phyloP scores from a whole-genome alignment of 257 asterid genomes.

The Plantago elongata region DNA sequence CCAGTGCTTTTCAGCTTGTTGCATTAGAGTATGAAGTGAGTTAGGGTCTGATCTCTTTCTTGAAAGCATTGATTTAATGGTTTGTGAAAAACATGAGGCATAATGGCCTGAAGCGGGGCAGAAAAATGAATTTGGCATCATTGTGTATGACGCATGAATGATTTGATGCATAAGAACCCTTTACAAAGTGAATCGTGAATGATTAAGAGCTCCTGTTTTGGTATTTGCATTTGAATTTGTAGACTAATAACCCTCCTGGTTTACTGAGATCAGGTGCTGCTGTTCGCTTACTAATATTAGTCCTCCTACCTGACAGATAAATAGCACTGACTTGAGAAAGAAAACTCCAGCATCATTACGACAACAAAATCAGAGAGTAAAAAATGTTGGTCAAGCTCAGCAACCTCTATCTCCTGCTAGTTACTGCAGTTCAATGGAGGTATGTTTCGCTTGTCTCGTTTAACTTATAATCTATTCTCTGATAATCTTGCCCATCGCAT shows the following conservation, averaged over 20 bases:
- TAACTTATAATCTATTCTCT: neutral
- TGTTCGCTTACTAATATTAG: slow-evolving; percentile 14
- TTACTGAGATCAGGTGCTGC: slow-evolving; percentile 7
- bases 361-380: slow-evolving; percentile 33
- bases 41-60: no score
- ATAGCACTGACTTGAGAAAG: slow-evolving; percentile 27
- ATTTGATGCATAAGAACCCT: neutral
- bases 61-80: no score
- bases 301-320: slow-evolving; percentile 33
- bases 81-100: no score
- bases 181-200: neutral
- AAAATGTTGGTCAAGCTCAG: slow-evolving; percentile 32
- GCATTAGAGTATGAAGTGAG: no score
- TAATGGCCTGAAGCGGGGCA: neutral
- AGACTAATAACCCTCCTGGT: neutral
- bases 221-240: neutral
- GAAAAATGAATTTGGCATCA: neutral
- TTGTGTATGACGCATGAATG: neutral
- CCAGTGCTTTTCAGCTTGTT: no score
- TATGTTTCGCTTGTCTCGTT: slow-evolving; percentile 19
- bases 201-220: neutral
- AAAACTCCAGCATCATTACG: slow-evolving; percentile 28
- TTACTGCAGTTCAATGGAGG: slow-evolving; percentile 74
- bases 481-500: neutral
- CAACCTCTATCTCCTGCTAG: slow-evolving; percentile 52